phyloP scores from a whole-genome alignment of 169 alveolate genomes.

The Cryptosporidium muris region DNA sequence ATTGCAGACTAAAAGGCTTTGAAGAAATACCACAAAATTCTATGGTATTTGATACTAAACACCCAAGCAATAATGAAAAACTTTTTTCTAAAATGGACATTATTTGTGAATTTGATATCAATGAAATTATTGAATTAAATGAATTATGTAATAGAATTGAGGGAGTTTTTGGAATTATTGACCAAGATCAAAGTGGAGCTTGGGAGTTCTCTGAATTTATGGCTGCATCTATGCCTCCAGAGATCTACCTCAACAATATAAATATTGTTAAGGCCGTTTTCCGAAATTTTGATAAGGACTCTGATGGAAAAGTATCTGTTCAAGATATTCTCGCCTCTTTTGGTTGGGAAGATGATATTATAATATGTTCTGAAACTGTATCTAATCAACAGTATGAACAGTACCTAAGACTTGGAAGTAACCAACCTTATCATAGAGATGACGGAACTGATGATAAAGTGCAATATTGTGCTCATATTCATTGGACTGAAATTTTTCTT shows the following conservation, averaged over 20 bases:
- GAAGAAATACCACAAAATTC: not conserved
- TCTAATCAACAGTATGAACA: constrained; percentile 56
- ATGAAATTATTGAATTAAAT: constrained; percentile 17
- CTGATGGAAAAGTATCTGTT: constrained; percentile 69
- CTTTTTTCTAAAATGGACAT: not conserved
- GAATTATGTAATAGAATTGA: constrained; percentile 55
- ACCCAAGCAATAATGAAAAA: too few species aligned
- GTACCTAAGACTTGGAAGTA: constrained; percentile 25
- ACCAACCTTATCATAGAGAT: constrained; percentile 3
- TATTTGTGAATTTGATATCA: constrained; percentile 24
- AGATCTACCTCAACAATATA: constrained; percentile 14
- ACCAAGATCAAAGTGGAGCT: constrained; percentile 70
- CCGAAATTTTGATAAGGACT: constrained; percentile 58
- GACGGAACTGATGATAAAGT: constrained; percentile 5
- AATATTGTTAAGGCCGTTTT: constrained; percentile 48
- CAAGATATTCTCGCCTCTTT: constrained; percentile 66
- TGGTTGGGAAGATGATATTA: constrained; percentile 70
- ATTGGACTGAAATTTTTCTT: constrained; percentile 69
- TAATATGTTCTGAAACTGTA: constrained; percentile 65
- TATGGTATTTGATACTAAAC: too few species aligned
- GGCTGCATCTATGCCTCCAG: constrained; percentile 69
- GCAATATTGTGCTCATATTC: constrained; percentile 70
- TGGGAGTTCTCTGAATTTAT: constrained; percentile 63
- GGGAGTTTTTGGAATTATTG: constrained; percentile 50
- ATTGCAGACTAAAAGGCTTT: not conserved